phyloP scores from a whole-genome alignment of 805 yeast species.

The Saccharomyces kudriavzevii region DNA sequence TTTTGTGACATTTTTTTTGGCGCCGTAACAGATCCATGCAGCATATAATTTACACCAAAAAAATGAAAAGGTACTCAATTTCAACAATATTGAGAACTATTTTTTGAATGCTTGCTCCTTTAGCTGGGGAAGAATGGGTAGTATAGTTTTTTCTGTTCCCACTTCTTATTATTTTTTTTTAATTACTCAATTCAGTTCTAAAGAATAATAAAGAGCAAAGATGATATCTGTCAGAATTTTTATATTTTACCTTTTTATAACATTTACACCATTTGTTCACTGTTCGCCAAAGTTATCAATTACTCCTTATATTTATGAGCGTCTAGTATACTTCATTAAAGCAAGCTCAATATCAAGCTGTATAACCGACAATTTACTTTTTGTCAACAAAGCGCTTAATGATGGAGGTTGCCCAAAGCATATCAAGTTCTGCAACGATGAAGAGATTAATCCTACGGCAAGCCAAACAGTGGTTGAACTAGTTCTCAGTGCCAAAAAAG shows the following conservation, averaged over 20 bases:
- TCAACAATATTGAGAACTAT: background rate
- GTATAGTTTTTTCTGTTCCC: background rate
- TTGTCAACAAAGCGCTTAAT: conserved; percentile 18
- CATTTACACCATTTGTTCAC: background rate
- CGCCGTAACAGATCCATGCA: background rate
- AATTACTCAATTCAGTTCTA: background rate
- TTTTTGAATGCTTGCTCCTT: background rate
- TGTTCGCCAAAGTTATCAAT: conserved; percentile 2
- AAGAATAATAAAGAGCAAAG: background rate
- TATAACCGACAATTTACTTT: conserved; percentile 19
- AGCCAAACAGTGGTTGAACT: conserved; percentile 31
- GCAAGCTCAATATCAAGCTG: conserved; percentile 33
- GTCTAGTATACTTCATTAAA: conserved; percentile 27
- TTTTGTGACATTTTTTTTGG: background rate
- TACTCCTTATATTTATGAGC: conserved; percentile 19
- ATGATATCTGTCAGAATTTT: background rate
- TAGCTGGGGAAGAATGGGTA: background rate
- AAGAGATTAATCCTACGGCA: conserved; percentile 19
- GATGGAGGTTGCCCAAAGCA: conserved; percentile 30
- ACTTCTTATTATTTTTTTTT: background rate
- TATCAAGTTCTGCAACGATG: conserved; percentile 26
- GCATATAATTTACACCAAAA: background rate
- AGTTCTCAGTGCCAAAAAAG: conserved; percentile 35
- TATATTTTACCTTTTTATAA: background rate
- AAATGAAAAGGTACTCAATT: background rate